A percentile compares a stretch with the other conserved stretches of the same genome.
Evolutionary conservation across 306 rosid species (phyloP).

Genomic region (Quercus gilva): DNA sequence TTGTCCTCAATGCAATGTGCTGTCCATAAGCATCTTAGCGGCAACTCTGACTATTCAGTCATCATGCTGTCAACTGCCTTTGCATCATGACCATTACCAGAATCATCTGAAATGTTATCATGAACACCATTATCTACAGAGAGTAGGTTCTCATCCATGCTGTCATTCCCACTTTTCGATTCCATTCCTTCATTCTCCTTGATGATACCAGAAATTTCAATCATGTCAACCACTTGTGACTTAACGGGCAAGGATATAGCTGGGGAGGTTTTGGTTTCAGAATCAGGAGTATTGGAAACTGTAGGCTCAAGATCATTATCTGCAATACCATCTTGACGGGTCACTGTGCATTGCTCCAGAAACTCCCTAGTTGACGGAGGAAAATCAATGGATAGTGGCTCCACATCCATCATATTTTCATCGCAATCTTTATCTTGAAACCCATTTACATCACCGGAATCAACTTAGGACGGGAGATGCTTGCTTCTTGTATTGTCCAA

Average conservation of each 20-base stretch:
- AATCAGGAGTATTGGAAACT: conserved; percentile 16
- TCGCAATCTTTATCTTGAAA: conserved; percentile 22
- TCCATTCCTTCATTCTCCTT: conserved; percentile 22
- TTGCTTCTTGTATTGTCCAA: conserved; percentile 25
- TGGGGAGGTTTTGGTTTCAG: conserved; percentile 10
- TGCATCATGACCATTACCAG: not conserved
- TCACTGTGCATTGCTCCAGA: conserved; percentile 35
- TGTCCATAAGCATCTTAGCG: not conserved
- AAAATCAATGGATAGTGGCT: conserved; percentile 23
- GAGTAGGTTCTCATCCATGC: not conserved
- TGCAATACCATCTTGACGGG: conserved; percentile 22
- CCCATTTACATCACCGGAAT: conserved; percentile 14
- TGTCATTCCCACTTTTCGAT: conserved; percentile 5
- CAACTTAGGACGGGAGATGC: conserved; percentile 30
- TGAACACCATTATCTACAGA: not conserved
- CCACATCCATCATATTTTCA: conserved; percentile 36
- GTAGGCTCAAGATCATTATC: conserved; percentile 15
- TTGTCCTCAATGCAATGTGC: not conserved
- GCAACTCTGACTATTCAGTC: not conserved
- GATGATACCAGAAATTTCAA: conserved; percentile 20
- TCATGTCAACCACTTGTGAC: conserved; percentile 20
- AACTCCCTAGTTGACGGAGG: conserved; percentile 30
- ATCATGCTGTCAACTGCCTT: not conserved
- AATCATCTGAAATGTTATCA: not conserved
- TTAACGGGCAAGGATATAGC: conserved; percentile 21